phyloP scores from a whole-genome alignment of 257 asterid genomes.

The Solanum clarkiae region DNA sequence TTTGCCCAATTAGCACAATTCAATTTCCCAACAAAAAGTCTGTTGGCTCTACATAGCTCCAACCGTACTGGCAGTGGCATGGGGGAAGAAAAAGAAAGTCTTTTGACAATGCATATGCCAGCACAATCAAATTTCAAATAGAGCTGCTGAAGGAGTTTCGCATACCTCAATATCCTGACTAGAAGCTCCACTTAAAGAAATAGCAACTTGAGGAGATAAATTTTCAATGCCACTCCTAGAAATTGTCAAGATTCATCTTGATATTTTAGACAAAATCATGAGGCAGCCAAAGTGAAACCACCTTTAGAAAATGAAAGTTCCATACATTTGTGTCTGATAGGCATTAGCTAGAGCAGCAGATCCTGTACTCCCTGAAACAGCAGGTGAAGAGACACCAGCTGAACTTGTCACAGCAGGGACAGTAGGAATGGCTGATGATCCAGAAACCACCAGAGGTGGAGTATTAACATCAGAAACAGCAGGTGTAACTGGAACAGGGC shows the following conservation, averaged over 20 bases:
- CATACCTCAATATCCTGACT: slow-evolving; percentile 60
- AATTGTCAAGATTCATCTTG: not conserved
- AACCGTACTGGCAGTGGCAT: not conserved
- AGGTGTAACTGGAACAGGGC: slow-evolving; percentile 48
- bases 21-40: not conserved
- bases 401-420: slow-evolving; percentile 22
- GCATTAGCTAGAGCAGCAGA: slow-evolving; percentile 22
- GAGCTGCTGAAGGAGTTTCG: not conserved
- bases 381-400: slow-evolving; percentile 36
- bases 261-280: not conserved
- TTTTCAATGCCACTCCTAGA: slow-evolving; percentile 34
- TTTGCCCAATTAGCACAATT: not conserved
- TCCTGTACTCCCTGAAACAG: slow-evolving; percentile 24
- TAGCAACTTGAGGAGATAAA: slow-evolving; percentile 27
- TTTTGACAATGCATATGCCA: not conserved
- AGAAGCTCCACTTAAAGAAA: slow-evolving; percentile 48
- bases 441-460: slow-evolving; percentile 35
- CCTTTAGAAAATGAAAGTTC: not conserved
- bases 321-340: slow-evolving; percentile 25
- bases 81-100: not conserved
- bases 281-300: not conserved
- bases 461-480: slow-evolving; percentile 38
- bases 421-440: slow-evolving; percentile 35
- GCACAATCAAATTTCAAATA: slow-evolving; percentile 5
- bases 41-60: not conserved